Conservation (phyloP, 2,329 filamentous ascomycete species). For the Monosporascus sp. region DNA sequence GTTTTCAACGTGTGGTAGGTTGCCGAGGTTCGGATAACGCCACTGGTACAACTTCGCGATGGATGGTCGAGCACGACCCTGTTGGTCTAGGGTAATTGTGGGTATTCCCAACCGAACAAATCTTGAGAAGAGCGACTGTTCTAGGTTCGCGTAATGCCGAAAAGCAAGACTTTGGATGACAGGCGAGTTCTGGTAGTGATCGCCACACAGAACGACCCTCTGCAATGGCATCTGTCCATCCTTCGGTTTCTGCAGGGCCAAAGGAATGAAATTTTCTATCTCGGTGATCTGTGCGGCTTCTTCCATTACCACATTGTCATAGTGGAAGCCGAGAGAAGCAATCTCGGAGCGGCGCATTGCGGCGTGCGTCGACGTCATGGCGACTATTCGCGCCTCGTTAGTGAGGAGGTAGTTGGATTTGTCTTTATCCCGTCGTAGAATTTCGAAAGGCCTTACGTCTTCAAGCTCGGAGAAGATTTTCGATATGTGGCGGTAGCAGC, state of each 20-base stretch:
- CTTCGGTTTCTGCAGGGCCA: slow-evolving; percentile 81
- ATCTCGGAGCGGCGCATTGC: slow-evolving; percentile 93
- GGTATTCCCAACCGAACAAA: slow-evolving; percentile 91
- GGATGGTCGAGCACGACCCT: slow-evolving; percentile 82
- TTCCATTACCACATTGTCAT: slow-evolving; percentile 97
- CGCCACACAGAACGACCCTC: slow-evolving; percentile 85
- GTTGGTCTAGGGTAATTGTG: slow-evolving; percentile 81
- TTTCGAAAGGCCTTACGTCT: slow-evolving; percentile 92
- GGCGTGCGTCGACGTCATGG: slow-evolving; percentile 98
- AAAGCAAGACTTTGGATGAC: slow-evolving; percentile 93
- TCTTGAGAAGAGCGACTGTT: slow-evolving; percentile 90
- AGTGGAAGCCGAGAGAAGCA: slow-evolving; percentile 85
- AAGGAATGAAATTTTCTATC: slow-evolving; percentile 91
- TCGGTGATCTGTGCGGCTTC: slow-evolving; percentile 98
- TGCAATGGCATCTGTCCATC: slow-evolving; percentile 71
- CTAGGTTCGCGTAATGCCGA: slow-evolving; percentile 89
- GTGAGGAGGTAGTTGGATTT: slow-evolving; percentile 94
- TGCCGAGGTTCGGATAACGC: slow-evolving; percentile 78
- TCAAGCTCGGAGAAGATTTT: slow-evolving; percentile 90
- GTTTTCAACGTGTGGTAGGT: slow-evolving; percentile 68
- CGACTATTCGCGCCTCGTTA: slow-evolving; percentile 94
- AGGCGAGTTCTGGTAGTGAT: slow-evolving; percentile 94
- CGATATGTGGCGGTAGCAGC: slow-evolving; percentile 82
- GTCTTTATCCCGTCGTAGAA: slow-evolving; percentile 79
- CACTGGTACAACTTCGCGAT: slow-evolving; percentile 89